phyloP scores from a whole-genome alignment of 139 green algal genomes.

The Microglena sp. region DNA sequence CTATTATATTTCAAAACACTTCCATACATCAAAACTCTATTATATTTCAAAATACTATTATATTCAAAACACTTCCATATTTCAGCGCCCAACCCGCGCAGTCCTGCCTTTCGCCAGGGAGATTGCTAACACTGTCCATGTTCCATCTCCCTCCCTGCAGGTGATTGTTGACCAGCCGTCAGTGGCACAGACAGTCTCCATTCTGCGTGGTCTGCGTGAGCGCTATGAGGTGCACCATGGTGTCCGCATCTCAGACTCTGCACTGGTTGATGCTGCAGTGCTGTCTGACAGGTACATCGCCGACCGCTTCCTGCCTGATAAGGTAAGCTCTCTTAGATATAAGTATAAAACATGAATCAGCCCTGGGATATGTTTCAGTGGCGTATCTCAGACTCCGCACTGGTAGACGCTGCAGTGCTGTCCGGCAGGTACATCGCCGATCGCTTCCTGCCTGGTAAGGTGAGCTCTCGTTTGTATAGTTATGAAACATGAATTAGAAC shows the following conservation, averaged over 20 bases:
- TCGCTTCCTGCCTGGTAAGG: constrained; percentile 5
- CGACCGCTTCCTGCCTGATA: too few species aligned
- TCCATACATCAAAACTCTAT: too few species aligned
- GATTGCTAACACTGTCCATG: too few species aligned
- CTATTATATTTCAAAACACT: too few species aligned
- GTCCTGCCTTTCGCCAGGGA: too few species aligned
- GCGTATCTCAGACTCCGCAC: constrained; percentile 71
- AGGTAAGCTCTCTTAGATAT: not conserved
- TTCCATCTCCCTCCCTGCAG: constrained; percentile 35
- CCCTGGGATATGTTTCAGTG: too few species aligned
- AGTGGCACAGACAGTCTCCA: constrained; percentile 91
- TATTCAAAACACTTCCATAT: too few species aligned
- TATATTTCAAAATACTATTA: too few species aligned
- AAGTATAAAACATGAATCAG: too few species aligned
- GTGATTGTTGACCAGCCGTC: constrained; percentile 88
- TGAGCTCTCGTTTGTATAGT: not conserved
- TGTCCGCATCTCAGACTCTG: constrained; percentile 85
- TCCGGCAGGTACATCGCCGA: constrained; percentile 87
- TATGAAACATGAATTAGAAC: too few species aligned
- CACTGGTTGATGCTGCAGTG: constrained; percentile 80
- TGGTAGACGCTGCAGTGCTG: constrained; percentile 78
- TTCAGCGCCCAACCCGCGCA: too few species aligned
- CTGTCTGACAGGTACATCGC: constrained; percentile 84
- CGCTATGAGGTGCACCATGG: constrained; percentile 96
- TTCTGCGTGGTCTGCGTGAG: constrained; percentile 90